Base-by-base conservation (phyloP, 1,284 basidiomycete genomes). In the Leucoagaricus sp. region DNA sequence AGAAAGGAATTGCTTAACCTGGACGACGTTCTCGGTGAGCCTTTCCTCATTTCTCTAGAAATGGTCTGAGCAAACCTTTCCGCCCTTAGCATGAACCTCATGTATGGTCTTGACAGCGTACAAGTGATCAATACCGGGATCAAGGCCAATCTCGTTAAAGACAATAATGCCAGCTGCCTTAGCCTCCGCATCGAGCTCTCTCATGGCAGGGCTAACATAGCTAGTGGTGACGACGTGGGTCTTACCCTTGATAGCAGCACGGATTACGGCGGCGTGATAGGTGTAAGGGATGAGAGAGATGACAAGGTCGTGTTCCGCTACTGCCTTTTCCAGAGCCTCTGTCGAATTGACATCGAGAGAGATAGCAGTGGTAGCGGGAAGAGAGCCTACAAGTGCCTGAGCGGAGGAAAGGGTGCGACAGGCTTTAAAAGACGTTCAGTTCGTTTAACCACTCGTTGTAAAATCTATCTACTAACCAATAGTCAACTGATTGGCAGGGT, bases 271-370 rank as follows among this genome's bases (percentile, higher is more conserved):
- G 15, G 88, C 88, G 73, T 99, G 96, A 80, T 90, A 82, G 57
- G 88, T 95, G 82, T 98, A 99, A 7, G 97, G 97, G 63, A 99
- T 95, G 69, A 99, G 86, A 33, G 94, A 97, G 69, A 99, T 92
- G 70, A 99, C 94, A 58, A 98, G 83, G 74, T 99, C 94, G 73
- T 94, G 87, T 51, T 84, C 87, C 45, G 90, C 91, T 61, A 99
- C 83, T 48, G 87, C 86, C 38, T 80, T 79, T 65, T 94, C 91
- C 48, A 99, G 88, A 4, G 86, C 89, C 15, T 81, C 75, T 34
- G 85, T 73, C 64, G 89, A 78, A 66, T 80, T 83, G 51, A 96
- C 96, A 69, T 99, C 94, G 60, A 99, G 83, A 17, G 93, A 88
- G 64, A 92, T 81, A 12, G 87, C 87, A 29, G 81, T 84, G 47